A percentile compares a stretch with the other conserved stretches of the same genome.
phyloP scores from a whole-genome alignment of 2,329 filamentous ascomycete species.

The Reticulascus tulasneorum region DNA sequence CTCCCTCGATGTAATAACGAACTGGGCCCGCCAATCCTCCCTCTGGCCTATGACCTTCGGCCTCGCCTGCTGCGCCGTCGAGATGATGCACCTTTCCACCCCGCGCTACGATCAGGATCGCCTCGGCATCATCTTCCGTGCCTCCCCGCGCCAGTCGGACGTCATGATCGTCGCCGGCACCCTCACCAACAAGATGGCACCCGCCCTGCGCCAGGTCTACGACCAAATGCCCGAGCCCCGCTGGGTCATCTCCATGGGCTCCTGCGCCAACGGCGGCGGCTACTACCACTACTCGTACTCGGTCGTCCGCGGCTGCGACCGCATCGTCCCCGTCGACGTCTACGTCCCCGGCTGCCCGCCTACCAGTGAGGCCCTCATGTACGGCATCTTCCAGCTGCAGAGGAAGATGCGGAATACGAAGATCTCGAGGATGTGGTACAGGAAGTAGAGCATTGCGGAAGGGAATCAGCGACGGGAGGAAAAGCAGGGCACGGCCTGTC shows the following conservation, averaged over 20 bases:
- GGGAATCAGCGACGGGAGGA: neutral
- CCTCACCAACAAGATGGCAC: slow-evolving; percentile 94
- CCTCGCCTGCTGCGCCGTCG: slow-evolving; percentile 82
- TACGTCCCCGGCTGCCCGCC: slow-evolving; percentile 74
- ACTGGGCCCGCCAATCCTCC: slow-evolving; percentile 81
- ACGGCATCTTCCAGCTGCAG: slow-evolving; percentile 71
- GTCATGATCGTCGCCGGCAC: slow-evolving; percentile 94
- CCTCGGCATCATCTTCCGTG: slow-evolving; percentile 85
- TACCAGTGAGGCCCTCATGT: slow-evolving; percentile 59
- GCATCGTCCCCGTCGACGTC: slow-evolving; percentile 74
- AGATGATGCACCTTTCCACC: slow-evolving; percentile 90
- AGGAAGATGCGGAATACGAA: slow-evolving; percentile 66
- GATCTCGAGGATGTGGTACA: slow-evolving; percentile 55
- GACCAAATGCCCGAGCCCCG: slow-evolving; percentile 92
- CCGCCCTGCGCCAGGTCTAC: slow-evolving; percentile 84
- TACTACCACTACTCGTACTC: slow-evolving; percentile 87
- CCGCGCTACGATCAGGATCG: slow-evolving; percentile 88
- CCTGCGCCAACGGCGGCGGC: slow-evolving; percentile 78
- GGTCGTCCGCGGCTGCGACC: slow-evolving; percentile 67
- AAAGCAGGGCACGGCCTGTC: neutral
- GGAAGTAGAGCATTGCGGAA: slow-evolving; percentile 37
- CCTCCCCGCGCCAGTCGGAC: slow-evolving; percentile 81
- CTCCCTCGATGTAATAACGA: slow-evolving; percentile 72
- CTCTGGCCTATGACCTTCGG: slow-evolving; percentile 89
- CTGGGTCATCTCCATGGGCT: slow-evolving; percentile 83